Conservation (phyloP, 2,329 filamentous ascomycete species). For the Oidium heveae region DNA sequence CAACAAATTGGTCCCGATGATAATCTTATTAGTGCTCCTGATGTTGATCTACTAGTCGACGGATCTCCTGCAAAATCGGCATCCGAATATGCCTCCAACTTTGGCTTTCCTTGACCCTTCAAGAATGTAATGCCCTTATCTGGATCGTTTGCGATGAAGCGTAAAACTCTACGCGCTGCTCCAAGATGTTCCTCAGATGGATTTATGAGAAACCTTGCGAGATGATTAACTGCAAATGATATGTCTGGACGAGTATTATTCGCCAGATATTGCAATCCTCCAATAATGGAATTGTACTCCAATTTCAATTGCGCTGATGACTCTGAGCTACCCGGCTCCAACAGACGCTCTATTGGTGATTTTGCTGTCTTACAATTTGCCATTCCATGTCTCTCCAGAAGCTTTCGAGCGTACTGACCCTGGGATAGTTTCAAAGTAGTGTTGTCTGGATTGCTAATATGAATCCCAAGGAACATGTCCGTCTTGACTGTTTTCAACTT, state of each 20-base stretch:
- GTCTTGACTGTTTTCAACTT: background rate
- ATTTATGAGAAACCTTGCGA: background rate
- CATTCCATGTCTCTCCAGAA: no score
- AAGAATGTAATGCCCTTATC: background rate
- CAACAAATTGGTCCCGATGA: background rate
- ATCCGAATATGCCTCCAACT: background rate
- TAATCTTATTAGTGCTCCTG: background rate
- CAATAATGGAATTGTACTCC: background rate
- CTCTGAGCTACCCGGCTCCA: no score
- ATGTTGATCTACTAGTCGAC: background rate
- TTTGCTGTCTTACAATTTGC: no score
- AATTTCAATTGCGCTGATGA: no score
- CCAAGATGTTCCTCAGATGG: background rate
- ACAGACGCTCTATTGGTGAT: no score
- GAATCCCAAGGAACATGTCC: no score
- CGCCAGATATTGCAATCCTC: background rate
- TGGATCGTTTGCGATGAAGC: background rate
- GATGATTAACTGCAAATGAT: background rate
- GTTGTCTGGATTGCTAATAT: no score
- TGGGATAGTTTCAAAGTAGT: no score
- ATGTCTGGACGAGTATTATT: background rate
- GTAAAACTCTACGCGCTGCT: background rate
- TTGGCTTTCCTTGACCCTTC: background rate
- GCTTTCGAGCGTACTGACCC: no score
- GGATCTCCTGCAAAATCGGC: background rate